Conservation (phyloP, 768 basidiomycete genomes). For the Leucosporidium yakuticum region DNA sequence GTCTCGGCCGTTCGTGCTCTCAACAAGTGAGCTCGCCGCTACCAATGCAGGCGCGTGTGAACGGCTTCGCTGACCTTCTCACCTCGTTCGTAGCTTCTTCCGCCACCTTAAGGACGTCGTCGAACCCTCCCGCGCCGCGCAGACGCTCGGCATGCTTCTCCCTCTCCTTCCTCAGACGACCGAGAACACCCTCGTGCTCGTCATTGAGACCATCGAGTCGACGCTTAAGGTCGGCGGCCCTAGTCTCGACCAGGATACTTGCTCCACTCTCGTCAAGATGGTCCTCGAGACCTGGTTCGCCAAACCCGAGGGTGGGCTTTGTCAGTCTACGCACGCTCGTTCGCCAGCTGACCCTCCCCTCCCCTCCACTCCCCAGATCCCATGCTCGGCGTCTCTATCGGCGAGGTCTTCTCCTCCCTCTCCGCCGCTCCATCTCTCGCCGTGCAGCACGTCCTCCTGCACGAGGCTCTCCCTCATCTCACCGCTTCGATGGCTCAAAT, state of each 20-base stretch:
- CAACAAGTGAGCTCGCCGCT: conserved; percentile 61
- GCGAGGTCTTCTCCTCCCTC: conserved; percentile 69
- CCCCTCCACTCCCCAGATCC: conserved; percentile 59
- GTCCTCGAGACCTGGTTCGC: conserved; percentile 76
- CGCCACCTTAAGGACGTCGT: conserved; percentile 49
- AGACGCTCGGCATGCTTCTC: conserved; percentile 72
- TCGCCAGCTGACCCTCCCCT: neutral
- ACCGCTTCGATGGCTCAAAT: conserved; percentile 46
- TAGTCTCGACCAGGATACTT: conserved; percentile 45
- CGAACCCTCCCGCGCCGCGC: conserved; percentile 57
- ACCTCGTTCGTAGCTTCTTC: conserved; percentile 44
- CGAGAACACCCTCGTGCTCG: conserved; percentile 80
- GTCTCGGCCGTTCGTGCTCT: conserved; percentile 89
- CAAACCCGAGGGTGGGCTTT: conserved; percentile 67
- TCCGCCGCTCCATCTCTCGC: conserved; percentile 56
- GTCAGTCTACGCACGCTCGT: conserved; percentile 5
- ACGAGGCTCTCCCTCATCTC: conserved; percentile 66
- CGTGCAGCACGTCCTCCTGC: conserved; percentile 67
- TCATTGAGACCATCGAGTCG: conserved; percentile 76
- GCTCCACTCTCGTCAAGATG: conserved; percentile 61
- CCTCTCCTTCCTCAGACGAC: conserved; percentile 73
- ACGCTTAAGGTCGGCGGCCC: conserved; percentile 67
- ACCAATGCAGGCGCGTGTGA: neutral
- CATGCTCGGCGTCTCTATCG: conserved; percentile 74
- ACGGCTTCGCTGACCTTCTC: conserved; percentile 10